phyloP scores from a whole-genome alignment of 2,329 filamentous ascomycete genomes.

The Westerdykella ornata region DNA sequence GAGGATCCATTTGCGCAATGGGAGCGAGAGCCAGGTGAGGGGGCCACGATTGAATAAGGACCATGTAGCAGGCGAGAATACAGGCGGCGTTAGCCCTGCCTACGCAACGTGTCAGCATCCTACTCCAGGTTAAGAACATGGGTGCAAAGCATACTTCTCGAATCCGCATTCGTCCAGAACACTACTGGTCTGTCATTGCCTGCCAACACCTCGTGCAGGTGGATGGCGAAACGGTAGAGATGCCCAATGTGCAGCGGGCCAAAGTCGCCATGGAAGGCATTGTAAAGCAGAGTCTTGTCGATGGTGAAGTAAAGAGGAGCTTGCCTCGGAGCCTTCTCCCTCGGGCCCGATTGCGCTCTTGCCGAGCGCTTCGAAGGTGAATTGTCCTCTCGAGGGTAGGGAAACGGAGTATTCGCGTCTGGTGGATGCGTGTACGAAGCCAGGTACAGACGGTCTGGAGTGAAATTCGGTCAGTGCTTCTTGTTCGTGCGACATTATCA shows the following conservation, averaged over 20 bases:
- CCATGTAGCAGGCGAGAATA: slow-evolving; percentile 96
- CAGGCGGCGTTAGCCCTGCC: slow-evolving; percentile 90
- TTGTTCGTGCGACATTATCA: neutral
- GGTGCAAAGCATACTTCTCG: slow-evolving; percentile 62
- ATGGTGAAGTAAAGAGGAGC: slow-evolving; percentile 91
- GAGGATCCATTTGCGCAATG: slow-evolving; percentile 92
- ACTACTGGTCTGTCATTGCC: slow-evolving; percentile 88
- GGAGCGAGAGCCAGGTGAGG: slow-evolving; percentile 91
- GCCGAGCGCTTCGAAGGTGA: slow-evolving; percentile 73
- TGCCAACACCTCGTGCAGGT: slow-evolving; percentile 90
- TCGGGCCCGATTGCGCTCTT: slow-evolving; percentile 55
- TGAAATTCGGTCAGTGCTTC: slow-evolving; percentile 11
- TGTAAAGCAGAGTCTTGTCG: slow-evolving; percentile 88
- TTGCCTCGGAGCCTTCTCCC: slow-evolving; percentile 46
- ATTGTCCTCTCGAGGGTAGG: slow-evolving; percentile 61
- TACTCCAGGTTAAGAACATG: neutral
- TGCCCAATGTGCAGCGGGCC: slow-evolving; percentile 96
- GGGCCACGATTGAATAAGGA: slow-evolving; percentile 94
- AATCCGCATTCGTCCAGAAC: slow-evolving; percentile 91
- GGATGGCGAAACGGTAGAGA: slow-evolving; percentile 90
- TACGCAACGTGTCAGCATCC: slow-evolving; percentile 34
- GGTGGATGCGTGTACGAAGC: slow-evolving; percentile 83
- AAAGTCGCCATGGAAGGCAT: slow-evolving; percentile 98
- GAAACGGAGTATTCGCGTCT: slow-evolving; percentile 75
- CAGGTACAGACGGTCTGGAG: slow-evolving; percentile 82